phyloP scores from a whole-genome alignment of 108 stramenopile genomes.

The Thalassiosira profunda region DNA sequence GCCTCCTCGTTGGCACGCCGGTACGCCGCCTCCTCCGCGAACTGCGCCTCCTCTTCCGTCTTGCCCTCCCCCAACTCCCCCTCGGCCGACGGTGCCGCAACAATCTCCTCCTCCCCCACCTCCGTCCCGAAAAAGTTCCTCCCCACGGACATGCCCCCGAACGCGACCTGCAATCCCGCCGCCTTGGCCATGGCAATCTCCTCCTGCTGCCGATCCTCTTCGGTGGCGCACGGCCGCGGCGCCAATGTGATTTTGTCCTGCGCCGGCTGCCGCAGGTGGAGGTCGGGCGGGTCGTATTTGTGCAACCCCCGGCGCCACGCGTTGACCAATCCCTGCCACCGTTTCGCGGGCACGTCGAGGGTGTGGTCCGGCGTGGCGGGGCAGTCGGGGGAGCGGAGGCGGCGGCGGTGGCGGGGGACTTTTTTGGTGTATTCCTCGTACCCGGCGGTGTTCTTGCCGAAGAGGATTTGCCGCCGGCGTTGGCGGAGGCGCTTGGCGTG shows the following conservation, averaged over 20 bases:
- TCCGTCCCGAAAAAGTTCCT: constrained; percentile 17
- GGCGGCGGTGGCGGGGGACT: constrained; percentile 70
- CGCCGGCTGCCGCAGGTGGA: constrained; percentile 15
- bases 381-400: constrained; percentile 58
- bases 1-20: constrained; percentile 5
- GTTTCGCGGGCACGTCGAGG: constrained; percentile 72
- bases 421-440: constrained; percentile 72
- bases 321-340: constrained; percentile 79
- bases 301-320: constrained; percentile 86
- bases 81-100: not conserved
- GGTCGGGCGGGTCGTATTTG: constrained; percentile 77
- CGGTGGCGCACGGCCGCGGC: constrained; percentile 30
- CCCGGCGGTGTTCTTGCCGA: constrained; percentile 86
- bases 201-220: constrained; percentile 19
- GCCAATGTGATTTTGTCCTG: constrained; percentile 15
- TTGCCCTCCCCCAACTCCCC: not conserved
- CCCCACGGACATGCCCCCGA: constrained; percentile 36
- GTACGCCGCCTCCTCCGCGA: constrained; percentile 50
- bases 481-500: constrained; percentile 68
- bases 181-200: constrained; percentile 45
- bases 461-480: constrained; percentile 66
- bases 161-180: constrained; percentile 43
- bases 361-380: constrained; percentile 83
- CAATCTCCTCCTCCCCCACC: not conserved
- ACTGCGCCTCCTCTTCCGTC: not conserved